Base-by-base conservation (phyloP, 306 rosid genomes). In the Rosa rugosa region DNA sequence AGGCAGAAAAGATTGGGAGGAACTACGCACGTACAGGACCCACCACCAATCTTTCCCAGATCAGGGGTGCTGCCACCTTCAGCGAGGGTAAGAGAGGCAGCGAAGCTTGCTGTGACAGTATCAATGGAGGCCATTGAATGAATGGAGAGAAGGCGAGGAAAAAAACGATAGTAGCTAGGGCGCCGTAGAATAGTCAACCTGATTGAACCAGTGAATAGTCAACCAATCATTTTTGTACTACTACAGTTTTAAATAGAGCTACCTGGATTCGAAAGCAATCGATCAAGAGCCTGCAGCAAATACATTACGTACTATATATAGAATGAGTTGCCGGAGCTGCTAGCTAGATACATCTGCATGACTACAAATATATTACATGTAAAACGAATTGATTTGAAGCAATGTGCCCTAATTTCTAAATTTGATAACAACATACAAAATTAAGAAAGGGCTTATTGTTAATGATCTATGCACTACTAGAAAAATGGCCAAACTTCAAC, bases 381-480 rank as follows among this genome's bases (percentile, higher is more conserved):
- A 71, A 25, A 47, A 46, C n/a, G 25, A 71, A 47, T 27, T 27
- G 27, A 27, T 16, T 49, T 54, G 66, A 71, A 27, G 41, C 38
- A 54, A 20, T 49, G 64, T 31, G 64, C 63, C 25, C 7, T 12
- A 17, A 34, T 36, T 51, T 18, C 65, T 51, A 16, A 72, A 72
- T 64, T 72, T 72, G 75, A 72, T 45, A 72, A 70, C 6, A 46
- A 46, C 54, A 44, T 27, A 69, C 3, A 23, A 45, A 6, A 42
- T 16, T 5, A n/a, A 42, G 20, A 5, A 68, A 40, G 44, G 5
- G 34, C 66, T 31, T 64, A 3, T 8, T 64, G 46, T 36, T 66
- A 36, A n/a, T 68, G 31, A 68, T 66, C 23, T 66, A 18, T 27
- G 27, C n/a, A n/a, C n/a, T n/a, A n/a, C n/a, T n/a, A n/a, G n/a